phyloP scores from a whole-genome alignment of 495 filamentous ascomycete genomes.

The Penicillium mononematosum region DNA sequence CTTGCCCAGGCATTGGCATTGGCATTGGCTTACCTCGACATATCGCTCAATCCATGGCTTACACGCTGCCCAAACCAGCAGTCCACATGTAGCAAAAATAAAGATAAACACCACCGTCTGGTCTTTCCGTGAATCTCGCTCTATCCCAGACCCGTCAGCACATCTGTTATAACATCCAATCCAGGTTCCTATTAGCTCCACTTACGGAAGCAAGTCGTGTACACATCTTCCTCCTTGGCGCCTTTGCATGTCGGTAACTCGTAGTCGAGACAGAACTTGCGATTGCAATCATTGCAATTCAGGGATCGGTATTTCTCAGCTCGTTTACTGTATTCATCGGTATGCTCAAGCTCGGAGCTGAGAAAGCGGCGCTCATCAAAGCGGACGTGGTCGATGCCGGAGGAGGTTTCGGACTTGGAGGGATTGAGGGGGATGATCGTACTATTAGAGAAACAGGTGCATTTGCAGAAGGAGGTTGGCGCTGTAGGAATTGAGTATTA shows the following conservation, averaged over 20 bases:
- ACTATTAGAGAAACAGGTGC: conserved; percentile 87
- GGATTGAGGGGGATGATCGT: conserved; percentile 69
- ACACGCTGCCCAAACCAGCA: conserved; percentile 76
- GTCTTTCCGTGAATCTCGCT: conserved; percentile 87
- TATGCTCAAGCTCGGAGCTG: conserved; percentile 5
- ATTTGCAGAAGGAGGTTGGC: conserved; percentile 96
- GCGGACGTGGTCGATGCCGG: conserved; percentile 23
- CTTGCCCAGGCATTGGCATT: conserved; percentile 8
- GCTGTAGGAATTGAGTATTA: conserved; percentile 26
- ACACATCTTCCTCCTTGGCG: conserved; percentile 81
- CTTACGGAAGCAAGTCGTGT: conserved; percentile 86
- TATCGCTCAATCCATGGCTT: conserved; percentile 63
- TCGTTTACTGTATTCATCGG: conserved; percentile 15
- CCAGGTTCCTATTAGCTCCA: conserved; percentile 9
- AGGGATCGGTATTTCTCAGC: conserved; percentile 40
- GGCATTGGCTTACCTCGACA: conserved; percentile 46
- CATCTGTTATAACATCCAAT: conserved; percentile 6
- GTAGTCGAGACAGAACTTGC: conserved; percentile 83
- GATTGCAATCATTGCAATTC: conserved; percentile 84
- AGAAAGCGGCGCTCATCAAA: conserved; percentile 24
- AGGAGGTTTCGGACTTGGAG: conserved; percentile 25
- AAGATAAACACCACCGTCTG: conserved; percentile 90
- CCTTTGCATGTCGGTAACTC: conserved; percentile 82
- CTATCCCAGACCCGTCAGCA: conserved; percentile 37
- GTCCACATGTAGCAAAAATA: conserved; percentile 77